Evolutionary conservation across 805 yeast species (phyloP).

Genomic region (Nakazawaea laoshanensis): DNA sequence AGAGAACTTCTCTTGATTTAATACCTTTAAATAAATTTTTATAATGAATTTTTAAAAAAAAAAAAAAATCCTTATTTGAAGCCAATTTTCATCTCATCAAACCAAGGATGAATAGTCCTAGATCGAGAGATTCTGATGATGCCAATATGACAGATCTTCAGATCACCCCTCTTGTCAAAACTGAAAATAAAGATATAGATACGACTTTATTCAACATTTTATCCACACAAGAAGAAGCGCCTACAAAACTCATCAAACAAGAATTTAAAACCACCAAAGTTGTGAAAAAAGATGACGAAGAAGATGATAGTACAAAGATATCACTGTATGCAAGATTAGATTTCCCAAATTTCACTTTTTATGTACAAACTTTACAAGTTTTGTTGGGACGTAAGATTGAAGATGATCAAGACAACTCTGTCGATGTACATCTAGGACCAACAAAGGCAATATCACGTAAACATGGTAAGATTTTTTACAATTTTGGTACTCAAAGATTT

Average conservation of each 20-base stretch:
- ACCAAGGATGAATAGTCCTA: too few relatives aligned
- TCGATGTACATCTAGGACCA: conserved; percentile 88
- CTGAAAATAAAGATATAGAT: conserved; percentile 4
- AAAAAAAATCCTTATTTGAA: too few relatives aligned
- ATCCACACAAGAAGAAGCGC: background rate
- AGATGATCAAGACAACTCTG: conserved; percentile 48
- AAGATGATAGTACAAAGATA: conserved; percentile 21
- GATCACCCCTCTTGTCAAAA: conserved; percentile 8
- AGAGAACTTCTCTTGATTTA: conserved; percentile 19
- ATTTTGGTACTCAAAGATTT: conserved; percentile 91
- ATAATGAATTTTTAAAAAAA: too few relatives aligned
- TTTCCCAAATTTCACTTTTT: conserved; percentile 87
- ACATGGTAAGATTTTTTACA: conserved; percentile 94
- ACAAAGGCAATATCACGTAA: conserved; percentile 89
- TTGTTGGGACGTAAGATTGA: conserved; percentile 86
- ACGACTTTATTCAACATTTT: conserved; percentile 4
- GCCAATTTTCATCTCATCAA: too few relatives aligned
- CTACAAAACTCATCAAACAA: background rate
- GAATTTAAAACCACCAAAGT: background rate
- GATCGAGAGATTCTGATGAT: background rate
- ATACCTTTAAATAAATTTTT: too few relatives aligned
- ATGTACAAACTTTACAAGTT: conserved; percentile 93
- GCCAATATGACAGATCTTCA: conserved; percentile 7
- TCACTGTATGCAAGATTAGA: conserved; percentile 73
- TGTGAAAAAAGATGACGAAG: conserved; percentile 2